phyloP scores from a whole-genome alignment of 257 asterid genomes.

The Petunia secreta region DNA sequence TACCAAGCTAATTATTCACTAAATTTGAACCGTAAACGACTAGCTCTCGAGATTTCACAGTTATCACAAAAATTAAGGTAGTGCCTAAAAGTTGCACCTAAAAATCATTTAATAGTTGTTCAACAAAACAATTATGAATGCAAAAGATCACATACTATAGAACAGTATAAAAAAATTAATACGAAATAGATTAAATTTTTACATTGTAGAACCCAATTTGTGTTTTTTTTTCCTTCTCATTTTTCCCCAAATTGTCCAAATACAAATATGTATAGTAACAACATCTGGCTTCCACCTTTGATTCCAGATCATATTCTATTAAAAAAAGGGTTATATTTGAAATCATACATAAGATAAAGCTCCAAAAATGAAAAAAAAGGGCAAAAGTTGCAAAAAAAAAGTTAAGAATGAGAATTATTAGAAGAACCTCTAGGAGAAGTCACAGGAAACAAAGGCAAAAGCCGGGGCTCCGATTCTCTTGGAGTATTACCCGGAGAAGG shows the following conservation, averaged over 20 bases:
- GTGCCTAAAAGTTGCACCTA: constrained; percentile 18
- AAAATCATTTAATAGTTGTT: neutral
- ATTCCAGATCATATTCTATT: constrained; percentile 52
- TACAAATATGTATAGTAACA: constrained; percentile 33
- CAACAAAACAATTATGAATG: constrained; percentile 5
- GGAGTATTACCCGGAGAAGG: constrained; percentile 88
- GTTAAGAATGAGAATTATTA: constrained; percentile 48
- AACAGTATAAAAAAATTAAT: neutral
- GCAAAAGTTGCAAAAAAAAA: constrained; percentile 9
- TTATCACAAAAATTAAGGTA: no score
- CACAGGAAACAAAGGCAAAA: constrained; percentile 79
- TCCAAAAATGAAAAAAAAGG: constrained; percentile 8
- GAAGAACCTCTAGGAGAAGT: constrained; percentile 77
- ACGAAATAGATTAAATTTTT: neutral
- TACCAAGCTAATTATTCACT: no score
- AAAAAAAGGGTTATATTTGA: constrained; percentile 40
- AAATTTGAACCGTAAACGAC: no score
- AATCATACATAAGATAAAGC: constrained; percentile 44
- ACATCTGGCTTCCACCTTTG: constrained; percentile 35
- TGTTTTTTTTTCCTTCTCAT: constrained; percentile 27
- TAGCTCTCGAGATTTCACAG: no score
- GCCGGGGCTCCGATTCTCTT: constrained; percentile 86
- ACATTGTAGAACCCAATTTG: constrained; percentile 28
- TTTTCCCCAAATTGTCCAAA: constrained; percentile 39
- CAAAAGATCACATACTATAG: neutral